Base-by-base conservation (phyloP, 83 land plant genomes). In the Thuja plicata region DNA sequence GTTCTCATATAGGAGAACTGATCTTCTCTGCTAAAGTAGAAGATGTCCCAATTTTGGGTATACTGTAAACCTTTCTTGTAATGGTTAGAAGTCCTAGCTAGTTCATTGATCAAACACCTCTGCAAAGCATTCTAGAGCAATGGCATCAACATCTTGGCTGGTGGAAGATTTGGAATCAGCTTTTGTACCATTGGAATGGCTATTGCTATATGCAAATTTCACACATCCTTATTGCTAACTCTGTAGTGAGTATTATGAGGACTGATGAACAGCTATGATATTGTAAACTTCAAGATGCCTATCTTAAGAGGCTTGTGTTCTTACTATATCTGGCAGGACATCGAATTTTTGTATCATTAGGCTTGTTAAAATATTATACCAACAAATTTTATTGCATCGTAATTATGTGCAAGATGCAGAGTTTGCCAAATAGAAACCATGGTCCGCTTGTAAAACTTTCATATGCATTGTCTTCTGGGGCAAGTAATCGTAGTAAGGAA, bases 341-440 rank as follows among this genome's bases (percentile, higher is more conserved):
- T 83, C 85, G 30, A 83, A 48, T 83, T 83, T 83, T 76, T 83
- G 85, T 83, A 83, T 30, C 54, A 48, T 27, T 83, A 82, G 85
- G 85, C 85, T 83, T n/a, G 85, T 13, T 83, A 19, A 45, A 48
- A 83, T 83, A 30, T 48, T 48, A 83, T 83, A 46, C 52, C 35
- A 30, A 48, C 85, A 83, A 83, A 83, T 83, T 83, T 83, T 83
- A 46, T 45, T 30, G 85, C 50, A 54, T 83, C 32, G 30, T 83
- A 48, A 48, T n/a, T 83, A 30, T 83, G 27, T 48, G 85, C 16
- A 83, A 83, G 85, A 83, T 83, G 54, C 55, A 48, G 34, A 48
- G 55, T 83, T 48, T 15, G 17, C 57, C 35, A 83, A 83, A 11
- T 66, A 66, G 85, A 83, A 83, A n/a, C 19, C 32, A 12, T 13